phyloP scores from a whole-genome alignment of 169 alveolate genomes.

The Babesia sp. region DNA sequence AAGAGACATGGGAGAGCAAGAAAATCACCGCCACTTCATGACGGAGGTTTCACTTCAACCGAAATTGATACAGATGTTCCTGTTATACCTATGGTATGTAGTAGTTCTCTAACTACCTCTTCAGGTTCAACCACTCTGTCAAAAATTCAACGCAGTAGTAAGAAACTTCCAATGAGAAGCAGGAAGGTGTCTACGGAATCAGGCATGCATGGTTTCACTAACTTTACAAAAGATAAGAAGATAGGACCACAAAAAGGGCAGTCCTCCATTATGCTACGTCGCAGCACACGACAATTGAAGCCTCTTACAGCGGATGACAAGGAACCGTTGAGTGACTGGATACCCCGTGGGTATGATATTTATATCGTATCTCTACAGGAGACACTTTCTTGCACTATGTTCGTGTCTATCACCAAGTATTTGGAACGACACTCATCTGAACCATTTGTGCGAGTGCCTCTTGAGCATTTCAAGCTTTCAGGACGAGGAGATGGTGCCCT shows the following conservation, averaged over 20 bases:
- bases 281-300: conserved; percentile 7
- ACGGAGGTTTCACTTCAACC: too few species aligned
- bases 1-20: too few species aligned
- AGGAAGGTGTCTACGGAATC: too few species aligned
- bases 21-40: too few species aligned
- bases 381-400: conserved; percentile 75
- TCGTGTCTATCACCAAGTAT: conserved; percentile 64
- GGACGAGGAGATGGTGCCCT: conserved; percentile 86
- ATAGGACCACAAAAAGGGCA: neutral
- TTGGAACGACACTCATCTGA: conserved; percentile 68
- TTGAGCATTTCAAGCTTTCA: conserved; percentile 76
- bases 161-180: too few species aligned
- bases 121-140: too few species aligned
- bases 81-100: too few species aligned
- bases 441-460: conserved; percentile 63
- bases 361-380: conserved; percentile 82
- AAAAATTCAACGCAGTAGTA: too few species aligned
- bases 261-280: neutral
- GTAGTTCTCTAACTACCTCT: too few species aligned
- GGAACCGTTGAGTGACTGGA: conserved; percentile 77
- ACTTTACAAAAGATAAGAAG: too few species aligned
- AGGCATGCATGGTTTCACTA: too few species aligned
- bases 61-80: too few species aligned
- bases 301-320: conserved; percentile 52
- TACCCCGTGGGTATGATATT: conserved; percentile 76